A percentile compares a stretch with the other conserved stretches of the same genome.
These are phyloP conservation scores for Cladosporium sp. DNA, from an alignment of 2,329 filamentous ascomycete species.

Conservation along the genomic window DNA sequence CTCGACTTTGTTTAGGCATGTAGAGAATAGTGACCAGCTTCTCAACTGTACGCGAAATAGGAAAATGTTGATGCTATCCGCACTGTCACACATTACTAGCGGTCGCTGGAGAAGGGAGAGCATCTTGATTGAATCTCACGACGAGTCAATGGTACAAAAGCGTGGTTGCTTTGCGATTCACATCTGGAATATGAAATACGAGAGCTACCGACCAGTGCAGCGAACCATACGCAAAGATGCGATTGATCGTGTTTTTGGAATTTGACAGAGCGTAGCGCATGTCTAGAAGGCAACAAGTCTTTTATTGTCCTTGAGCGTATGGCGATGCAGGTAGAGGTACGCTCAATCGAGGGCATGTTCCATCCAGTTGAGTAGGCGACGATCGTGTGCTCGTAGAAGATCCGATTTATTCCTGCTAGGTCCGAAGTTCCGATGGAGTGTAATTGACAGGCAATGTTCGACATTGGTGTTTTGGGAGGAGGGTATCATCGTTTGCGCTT, in stretches of 20 bases:
- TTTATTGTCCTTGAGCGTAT: not conserved
- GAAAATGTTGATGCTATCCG: not conserved
- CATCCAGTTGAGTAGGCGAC: not conserved
- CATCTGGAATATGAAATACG: not conserved
- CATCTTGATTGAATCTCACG: not conserved
- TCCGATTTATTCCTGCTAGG: not conserved
- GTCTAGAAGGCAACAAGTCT: not conserved
- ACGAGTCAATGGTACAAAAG: not conserved
- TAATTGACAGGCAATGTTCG: slow-evolving; percentile 1
- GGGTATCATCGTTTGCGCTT: slow-evolving; percentile 20
- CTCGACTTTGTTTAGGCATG: not conserved
- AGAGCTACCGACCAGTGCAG: not conserved
- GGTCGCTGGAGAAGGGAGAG: not conserved
- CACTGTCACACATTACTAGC: not conserved
- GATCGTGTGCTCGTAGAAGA: not conserved
- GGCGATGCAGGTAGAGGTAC: not conserved
- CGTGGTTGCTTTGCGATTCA: not conserved
- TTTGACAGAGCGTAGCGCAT: not conserved
- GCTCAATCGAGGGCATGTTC: not conserved
- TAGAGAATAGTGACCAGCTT: not conserved
- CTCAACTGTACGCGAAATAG: not conserved
- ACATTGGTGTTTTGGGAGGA: slow-evolving; percentile 7
- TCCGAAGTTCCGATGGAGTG: not conserved
- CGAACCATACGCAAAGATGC: not conserved
- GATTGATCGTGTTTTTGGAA: not conserved